phyloP scores from a whole-genome alignment of 2,329 filamentous ascomycete species.

The Dryadomyces sulphureus region DNA sequence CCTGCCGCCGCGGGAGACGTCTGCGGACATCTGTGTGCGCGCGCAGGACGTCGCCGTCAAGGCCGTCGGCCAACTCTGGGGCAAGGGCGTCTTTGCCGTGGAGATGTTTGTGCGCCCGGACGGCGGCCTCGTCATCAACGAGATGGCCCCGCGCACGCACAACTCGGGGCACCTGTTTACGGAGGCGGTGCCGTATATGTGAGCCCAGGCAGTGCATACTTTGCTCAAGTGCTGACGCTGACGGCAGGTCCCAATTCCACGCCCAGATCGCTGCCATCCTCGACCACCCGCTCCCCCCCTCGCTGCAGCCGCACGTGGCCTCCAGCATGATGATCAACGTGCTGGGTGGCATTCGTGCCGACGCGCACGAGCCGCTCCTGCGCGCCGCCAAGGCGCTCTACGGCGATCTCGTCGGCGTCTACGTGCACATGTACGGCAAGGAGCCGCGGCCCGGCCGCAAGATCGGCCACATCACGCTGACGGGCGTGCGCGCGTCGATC shows the following conservation, averaged over 20 bases:
- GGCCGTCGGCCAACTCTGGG: slow-evolving; percentile 67
- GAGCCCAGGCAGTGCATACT: not conserved
- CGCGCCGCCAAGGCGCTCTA: slow-evolving; percentile 29
- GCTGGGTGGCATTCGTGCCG: slow-evolving; percentile 50
- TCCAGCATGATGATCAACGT: slow-evolving; percentile 70
- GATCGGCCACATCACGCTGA: slow-evolving; percentile 86
- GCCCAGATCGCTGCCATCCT: slow-evolving; percentile 74
- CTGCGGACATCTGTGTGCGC: slow-evolving; percentile 40
- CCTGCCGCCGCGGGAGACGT: slow-evolving; percentile 61
- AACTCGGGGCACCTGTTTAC: slow-evolving; percentile 95
- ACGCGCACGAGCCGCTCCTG: slow-evolving; percentile 43
- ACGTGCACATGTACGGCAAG: slow-evolving; percentile 86
- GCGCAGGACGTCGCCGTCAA: slow-evolving; percentile 66
- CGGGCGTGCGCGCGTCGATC: slow-evolving; percentile 45
- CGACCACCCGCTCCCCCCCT: slow-evolving; percentile 40
- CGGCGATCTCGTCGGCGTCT: slow-evolving; percentile 30
- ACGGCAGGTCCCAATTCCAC: slow-evolving; percentile 61
- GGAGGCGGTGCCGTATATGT: slow-evolving; percentile 65
- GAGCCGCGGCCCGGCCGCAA: slow-evolving; percentile 76
- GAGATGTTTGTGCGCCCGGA: slow-evolving; percentile 84
- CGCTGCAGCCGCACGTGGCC: slow-evolving; percentile 42
- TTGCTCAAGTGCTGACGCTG: not conserved
- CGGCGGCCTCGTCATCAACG: slow-evolving; percentile 61
- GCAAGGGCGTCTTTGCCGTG: slow-evolving; percentile 87
- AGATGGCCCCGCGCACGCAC: slow-evolving; percentile 69